These are phyloP conservation scores for Penicillium sp. DNA, from an alignment of 2,329 filamentous ascomycete species.

Conservation along the genomic window DNA sequence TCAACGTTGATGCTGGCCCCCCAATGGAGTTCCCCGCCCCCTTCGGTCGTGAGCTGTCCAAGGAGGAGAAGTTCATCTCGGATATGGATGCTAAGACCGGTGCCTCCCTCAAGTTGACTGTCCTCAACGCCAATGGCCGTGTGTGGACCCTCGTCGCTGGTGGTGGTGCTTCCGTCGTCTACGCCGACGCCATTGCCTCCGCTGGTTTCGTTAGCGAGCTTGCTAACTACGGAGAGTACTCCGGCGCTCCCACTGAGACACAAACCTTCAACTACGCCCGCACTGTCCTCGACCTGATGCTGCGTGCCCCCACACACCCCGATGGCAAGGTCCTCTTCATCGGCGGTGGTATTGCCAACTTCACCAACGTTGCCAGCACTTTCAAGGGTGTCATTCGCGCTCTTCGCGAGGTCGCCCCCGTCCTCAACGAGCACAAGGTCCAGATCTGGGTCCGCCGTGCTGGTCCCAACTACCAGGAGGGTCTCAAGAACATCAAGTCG, in stretches of 20 bases:
- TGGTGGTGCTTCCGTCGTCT: constrained; percentile 99
- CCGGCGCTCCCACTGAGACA: constrained; percentile 95
- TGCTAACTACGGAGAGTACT: constrained; percentile 99
- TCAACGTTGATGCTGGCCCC: constrained; percentile 92
- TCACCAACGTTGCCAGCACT: constrained; percentile 98
- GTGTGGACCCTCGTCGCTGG: constrained; percentile 98
- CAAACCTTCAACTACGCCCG: constrained; percentile 99
- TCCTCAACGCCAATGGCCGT: constrained; percentile 86
- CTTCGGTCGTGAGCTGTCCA: constrained; percentile 96
- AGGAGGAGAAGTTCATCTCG: constrained; percentile 98
- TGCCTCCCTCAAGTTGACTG: constrained; percentile 96
- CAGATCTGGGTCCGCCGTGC: constrained; percentile 93
- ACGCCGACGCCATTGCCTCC: constrained; percentile 97
- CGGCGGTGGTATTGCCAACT: constrained; percentile 99
- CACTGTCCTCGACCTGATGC: constrained; percentile 95
- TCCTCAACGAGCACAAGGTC: constrained; percentile 92
- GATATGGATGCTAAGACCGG: constrained; percentile 99
- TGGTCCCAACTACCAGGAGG: constrained; percentile 98
- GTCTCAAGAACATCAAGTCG: constrained; percentile 99
- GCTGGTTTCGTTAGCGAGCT: constrained; percentile 93
- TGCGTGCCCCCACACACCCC: constrained; percentile 77
- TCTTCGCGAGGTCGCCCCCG: constrained; percentile 80
- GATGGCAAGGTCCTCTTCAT: constrained; percentile 99
- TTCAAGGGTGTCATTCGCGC: constrained; percentile 99
- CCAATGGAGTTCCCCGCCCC: constrained; percentile 99